Evolutionary conservation across 371 early-diverging fungal species (phyloP).

Genomic region (Mucor lusitanicus): DNA sequence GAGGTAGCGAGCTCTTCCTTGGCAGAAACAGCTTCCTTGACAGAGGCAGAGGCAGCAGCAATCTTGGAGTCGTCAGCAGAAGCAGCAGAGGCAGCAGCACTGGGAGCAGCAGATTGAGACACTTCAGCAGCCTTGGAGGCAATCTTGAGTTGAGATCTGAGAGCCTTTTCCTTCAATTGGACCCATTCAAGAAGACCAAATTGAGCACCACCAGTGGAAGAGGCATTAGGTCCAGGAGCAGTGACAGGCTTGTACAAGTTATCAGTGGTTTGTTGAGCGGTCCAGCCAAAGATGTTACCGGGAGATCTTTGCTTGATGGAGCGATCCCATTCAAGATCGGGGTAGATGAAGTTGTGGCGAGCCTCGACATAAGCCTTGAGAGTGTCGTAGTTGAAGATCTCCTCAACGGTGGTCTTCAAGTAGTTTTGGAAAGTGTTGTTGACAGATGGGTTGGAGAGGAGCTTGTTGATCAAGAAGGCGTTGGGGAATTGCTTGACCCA

Average conservation of each 20-base stretch:
- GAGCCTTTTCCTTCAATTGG: slow-evolving; percentile 20
- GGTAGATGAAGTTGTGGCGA: slow-evolving; percentile 51
- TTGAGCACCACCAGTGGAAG: slow-evolving; percentile 40
- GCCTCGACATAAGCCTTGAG: slow-evolving; percentile 43
- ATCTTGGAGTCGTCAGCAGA: background rate
- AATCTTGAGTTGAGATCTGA: slow-evolving; percentile 4
- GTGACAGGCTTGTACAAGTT: slow-evolving; percentile 45
- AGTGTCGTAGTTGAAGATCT: slow-evolving; percentile 53
- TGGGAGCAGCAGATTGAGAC: background rate
- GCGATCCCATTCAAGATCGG: slow-evolving; percentile 60
- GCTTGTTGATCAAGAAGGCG: slow-evolving; percentile 52
- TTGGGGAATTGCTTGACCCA: slow-evolving; percentile 38
- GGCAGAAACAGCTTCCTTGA: background rate
- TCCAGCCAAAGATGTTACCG: slow-evolving; percentile 58
- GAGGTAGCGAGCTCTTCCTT: background rate
- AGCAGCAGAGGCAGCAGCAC: background rate
- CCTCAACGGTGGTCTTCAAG: slow-evolving; percentile 40
- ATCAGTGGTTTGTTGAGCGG: slow-evolving; percentile 37
- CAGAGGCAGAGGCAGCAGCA: background rate
- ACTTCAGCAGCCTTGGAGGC: background rate
- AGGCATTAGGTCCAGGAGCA: slow-evolving; percentile 21
- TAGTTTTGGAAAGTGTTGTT: slow-evolving; percentile 46
- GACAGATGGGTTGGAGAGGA: slow-evolving; percentile 44
- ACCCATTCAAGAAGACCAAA: slow-evolving; percentile 57
- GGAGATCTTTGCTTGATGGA: slow-evolving; percentile 56